Conservation (phyloP, 1,139 yeast species). For the Geotrichum aggregatum region DNA sequence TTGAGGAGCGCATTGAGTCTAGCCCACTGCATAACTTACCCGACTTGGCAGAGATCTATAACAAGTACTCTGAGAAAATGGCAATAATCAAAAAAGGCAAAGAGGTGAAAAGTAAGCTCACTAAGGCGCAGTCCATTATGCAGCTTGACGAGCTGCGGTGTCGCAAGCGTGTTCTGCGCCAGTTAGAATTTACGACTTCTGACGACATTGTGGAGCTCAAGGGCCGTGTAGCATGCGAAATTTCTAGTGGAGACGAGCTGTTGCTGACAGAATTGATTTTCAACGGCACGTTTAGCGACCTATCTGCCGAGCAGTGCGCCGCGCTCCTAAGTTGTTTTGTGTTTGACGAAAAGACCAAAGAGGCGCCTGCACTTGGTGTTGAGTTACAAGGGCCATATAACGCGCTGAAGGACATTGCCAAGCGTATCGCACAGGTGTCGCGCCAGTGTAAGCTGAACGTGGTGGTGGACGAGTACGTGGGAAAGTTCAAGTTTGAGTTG, state of each 20-base stretch:
- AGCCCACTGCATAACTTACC: slow-evolving; percentile 71
- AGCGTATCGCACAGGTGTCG: slow-evolving; percentile 80
- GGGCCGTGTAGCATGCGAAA: slow-evolving; percentile 64
- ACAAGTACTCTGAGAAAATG: slow-evolving; percentile 61
- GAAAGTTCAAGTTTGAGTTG: slow-evolving; percentile 81
- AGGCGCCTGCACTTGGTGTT: slow-evolving; percentile 76
- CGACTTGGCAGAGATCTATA: slow-evolving; percentile 57
- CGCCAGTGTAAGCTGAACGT: slow-evolving; percentile 86
- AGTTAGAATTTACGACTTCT: slow-evolving; percentile 75
- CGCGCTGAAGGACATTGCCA: slow-evolving; percentile 83
- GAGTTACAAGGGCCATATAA: slow-evolving; percentile 87
- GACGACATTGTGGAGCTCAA: slow-evolving; percentile 77
- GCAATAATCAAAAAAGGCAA: slow-evolving; percentile 59
- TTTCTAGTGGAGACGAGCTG: slow-evolving; percentile 76
- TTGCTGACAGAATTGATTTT: slow-evolving; percentile 85
- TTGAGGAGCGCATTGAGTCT: slow-evolving; percentile 65
- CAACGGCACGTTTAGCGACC: slow-evolving; percentile 88
- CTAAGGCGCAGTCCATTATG: slow-evolving; percentile 47
- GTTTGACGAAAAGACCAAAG: slow-evolving; percentile 92
- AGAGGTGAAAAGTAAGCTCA: slow-evolving; percentile 44
- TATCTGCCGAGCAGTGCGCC: slow-evolving; percentile 86
- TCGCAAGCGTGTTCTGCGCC: slow-evolving; percentile 83
- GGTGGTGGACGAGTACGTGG: slow-evolving; percentile 86
- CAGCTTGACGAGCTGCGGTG: slow-evolving; percentile 91
- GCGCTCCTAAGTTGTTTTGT: slow-evolving; percentile 91